Percentiles rank a stretch among this genome's conserved stretches.
phyloP scores from a whole-genome alignment of 2,329 filamentous ascomycete species.

The Nemania sp. region DNA sequence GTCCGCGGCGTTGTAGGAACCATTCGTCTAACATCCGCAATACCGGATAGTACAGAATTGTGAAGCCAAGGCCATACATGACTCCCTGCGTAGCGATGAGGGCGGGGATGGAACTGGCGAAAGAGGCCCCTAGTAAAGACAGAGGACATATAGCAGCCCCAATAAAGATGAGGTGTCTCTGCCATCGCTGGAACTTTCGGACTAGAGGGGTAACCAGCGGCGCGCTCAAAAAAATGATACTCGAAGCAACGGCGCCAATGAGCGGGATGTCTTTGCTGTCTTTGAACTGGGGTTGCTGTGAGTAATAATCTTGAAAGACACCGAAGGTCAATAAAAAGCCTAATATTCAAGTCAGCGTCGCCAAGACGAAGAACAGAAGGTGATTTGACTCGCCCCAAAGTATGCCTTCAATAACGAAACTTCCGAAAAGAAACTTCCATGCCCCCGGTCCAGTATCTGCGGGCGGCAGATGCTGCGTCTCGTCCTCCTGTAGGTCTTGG shows the following conservation, averaged over 20 bases:
- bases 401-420: neutral
- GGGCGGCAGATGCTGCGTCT: neutral
- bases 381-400: neutral
- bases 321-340: neutral
- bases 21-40: neutral
- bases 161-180: neutral
- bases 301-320: neutral
- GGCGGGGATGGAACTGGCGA: neutral
- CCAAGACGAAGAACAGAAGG: neutral
- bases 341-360: neutral
- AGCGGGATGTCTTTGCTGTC: neutral
- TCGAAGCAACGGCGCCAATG: neutral
- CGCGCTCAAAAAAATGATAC: neutral
- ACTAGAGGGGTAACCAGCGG: neutral
- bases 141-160: neutral
- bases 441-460: neutral
- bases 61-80: neutral
- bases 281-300: neutral
- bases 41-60: neutral
- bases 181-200: neutral
- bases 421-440: neutral
- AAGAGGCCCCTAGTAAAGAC: neutral
- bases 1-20: neutral
- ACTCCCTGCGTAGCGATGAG: neutral
- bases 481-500: neutral